Evolutionary conservation across 2,329 filamentous ascomycete genomes (phyloP), one percentile per base, ranked within the genome.

Genomic region (Monosporascus sp.): DNA sequence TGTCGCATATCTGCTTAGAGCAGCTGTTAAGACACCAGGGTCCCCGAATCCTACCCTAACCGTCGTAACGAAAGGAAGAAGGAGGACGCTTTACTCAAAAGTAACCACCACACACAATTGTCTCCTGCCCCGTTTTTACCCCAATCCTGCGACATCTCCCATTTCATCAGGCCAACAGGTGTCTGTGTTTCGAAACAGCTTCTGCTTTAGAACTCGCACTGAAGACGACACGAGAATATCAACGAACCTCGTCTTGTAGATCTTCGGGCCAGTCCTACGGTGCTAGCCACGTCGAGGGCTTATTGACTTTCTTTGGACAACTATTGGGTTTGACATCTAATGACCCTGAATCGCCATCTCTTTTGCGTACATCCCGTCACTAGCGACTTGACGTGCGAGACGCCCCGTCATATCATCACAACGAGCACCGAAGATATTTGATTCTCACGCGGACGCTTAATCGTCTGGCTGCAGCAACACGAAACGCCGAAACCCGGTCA

Each of bases 21-120:
- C 31, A 34, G 31, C 31, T 34, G 31, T 34, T 34, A 34, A 20
- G 38, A 18, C 17, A 4, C 22, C 22, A 55, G 14, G 6, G 47
- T 48, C 18, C 39, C 51, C 53, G 20, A 48, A 55, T n/a, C 47
- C 47, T 14, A 47, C 41, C 9, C 47, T 38, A 11, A 31, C 38
- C 20, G 52, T 38, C 15, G 52, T 47, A 39, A 1, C 31, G 31
- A 34, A 34, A 34, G 31, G 31, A 34, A 31, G 27, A 31, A 34
- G 39, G 39, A 42, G 18, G 14, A 42, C 39, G 39, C n/a, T 42
- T 42, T 42, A 5, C 3, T 46, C 42, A 17, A 46, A 14, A 46
- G 15, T 24, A 27, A 46, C 42, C 24, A 25, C 42, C 24, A 27
- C 24, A 22, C 42, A 25, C 22, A 25, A 25, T 27, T 18, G 39